phyloP scores from a whole-genome alignment of 2,329 filamentous ascomycete genomes.

The Emericellopsis cladophorae region DNA sequence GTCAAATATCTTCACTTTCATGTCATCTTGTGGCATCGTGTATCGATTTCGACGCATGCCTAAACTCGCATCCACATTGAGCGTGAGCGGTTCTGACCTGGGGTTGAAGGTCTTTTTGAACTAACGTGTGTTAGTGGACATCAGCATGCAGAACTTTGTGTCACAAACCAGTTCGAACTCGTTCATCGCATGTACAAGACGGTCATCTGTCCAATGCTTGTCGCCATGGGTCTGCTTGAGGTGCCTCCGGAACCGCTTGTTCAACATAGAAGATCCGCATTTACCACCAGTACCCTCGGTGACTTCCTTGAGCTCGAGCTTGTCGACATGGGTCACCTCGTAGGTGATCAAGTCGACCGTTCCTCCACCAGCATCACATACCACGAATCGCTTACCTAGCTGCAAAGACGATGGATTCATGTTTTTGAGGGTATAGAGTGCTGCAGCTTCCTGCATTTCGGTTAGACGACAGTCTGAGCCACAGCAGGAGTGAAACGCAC shows the following conservation, averaged over 20 bases:
- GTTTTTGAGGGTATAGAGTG: conserved; percentile 32
- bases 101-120: conserved; percentile 24
- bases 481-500: conserved; percentile 9
- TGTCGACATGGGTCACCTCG: conserved; percentile 26
- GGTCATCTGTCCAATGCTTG: conserved; percentile 28
- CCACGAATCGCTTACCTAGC: conserved; percentile 33
- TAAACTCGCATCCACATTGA: conserved; percentile 20
- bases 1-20: conserved; percentile 42
- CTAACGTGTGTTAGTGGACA: conserved; percentile 13
- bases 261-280: conserved; percentile 36
- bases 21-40: conserved; percentile 39
- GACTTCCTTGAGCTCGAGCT: conserved; percentile 33
- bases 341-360: conserved; percentile 43
- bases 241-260: conserved; percentile 31
- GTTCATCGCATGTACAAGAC: conserved; percentile 24
- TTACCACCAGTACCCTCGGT: conserved; percentile 33
- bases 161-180: conserved; percentile 26
- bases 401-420: conserved; percentile 26
- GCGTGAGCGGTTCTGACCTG: conserved; percentile 19
- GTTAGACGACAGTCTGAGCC: conserved; percentile 5
- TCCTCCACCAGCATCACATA: conserved; percentile 41
- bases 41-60: conserved; percentile 16
- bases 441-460: conserved; percentile 30
- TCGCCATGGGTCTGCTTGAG: conserved; percentile 28
- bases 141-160: conserved; percentile 19